phyloP scores from a whole-genome alignment of 2,329 filamentous ascomycete species.

The Lecanicillium sp. region DNA sequence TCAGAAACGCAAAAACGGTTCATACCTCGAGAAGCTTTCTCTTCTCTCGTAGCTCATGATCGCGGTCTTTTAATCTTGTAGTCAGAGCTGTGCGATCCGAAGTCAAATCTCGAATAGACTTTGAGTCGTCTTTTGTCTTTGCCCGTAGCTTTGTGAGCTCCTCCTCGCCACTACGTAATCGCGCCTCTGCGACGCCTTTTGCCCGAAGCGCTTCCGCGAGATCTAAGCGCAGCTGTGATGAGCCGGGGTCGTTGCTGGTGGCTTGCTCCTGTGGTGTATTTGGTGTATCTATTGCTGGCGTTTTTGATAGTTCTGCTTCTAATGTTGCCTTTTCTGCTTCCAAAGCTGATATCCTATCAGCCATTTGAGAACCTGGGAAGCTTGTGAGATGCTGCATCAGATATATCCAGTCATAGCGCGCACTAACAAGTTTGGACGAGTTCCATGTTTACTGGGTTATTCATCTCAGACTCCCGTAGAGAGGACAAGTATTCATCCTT shows the following conservation, averaged over 20 bases:
- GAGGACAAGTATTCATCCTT: constrained; percentile 71
- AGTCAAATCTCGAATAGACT: constrained; percentile 53
- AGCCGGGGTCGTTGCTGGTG: constrained; percentile 21
- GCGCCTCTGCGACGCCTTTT: constrained; percentile 57
- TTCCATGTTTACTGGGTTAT: constrained; percentile 50
- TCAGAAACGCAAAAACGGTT: neutral
- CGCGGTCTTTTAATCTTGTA: constrained; percentile 65
- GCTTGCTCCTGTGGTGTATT: constrained; percentile 11
- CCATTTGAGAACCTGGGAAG: constrained; percentile 53
- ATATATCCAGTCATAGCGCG: constrained; percentile 6
- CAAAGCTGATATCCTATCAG: constrained; percentile 57
- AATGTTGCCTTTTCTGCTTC: constrained; percentile 47
- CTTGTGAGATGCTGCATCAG: constrained; percentile 9
- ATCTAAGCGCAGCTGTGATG: constrained; percentile 54
- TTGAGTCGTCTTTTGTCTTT: constrained; percentile 50
- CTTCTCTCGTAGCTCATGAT: constrained; percentile 80
- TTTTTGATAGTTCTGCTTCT: constrained; percentile 18
- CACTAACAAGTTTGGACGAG: constrained; percentile 72
- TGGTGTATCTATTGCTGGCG: constrained; percentile 1
- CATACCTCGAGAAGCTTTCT: constrained; percentile 67
- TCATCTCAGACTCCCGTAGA: constrained; percentile 63
- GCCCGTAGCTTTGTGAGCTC: constrained; percentile 57
- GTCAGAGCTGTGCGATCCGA: constrained; percentile 53
- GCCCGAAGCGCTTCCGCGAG: constrained; percentile 70
- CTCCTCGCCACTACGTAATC: constrained; percentile 52